Conservation (phyloP, 2,329 filamentous ascomycete genomes). For the Venturia effusa region DNA sequence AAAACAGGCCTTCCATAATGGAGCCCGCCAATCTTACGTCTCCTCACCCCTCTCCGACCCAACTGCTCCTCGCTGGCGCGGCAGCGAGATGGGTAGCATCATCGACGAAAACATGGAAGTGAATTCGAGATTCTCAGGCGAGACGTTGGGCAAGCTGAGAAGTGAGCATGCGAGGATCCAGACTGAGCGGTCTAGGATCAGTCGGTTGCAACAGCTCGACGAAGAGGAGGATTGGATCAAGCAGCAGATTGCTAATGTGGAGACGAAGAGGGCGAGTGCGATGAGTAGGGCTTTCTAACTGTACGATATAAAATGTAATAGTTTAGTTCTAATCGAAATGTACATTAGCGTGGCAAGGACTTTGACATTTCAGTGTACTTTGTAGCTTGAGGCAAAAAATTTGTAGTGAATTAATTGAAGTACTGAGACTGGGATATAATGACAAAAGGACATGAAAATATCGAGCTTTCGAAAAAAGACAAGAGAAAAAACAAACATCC, state of each 20-base stretch:
- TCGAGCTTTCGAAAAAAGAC: no score
- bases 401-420: no score
- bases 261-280: neutral
- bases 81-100: neutral
- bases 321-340: neutral
- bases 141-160: neutral
- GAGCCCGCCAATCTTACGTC: neutral
- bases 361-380: neutral
- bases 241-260: constrained; percentile 1
- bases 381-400: neutral
- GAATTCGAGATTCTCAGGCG: neutral
- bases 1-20: neutral
- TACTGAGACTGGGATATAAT: no score
- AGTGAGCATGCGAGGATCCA: neutral
- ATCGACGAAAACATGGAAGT: neutral
- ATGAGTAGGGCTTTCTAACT: neutral
- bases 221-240: constrained; percentile 1
- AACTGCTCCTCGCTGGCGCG: neutral
- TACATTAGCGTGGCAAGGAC: neutral
- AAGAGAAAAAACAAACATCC: no score
- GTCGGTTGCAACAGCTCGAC: neutral
- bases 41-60: neutral
- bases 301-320: neutral
- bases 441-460: no score
- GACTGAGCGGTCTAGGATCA: neutral